phyloP scores from a whole-genome alignment of 73 alveolate species.

The Paramecium sonneborni region DNA sequence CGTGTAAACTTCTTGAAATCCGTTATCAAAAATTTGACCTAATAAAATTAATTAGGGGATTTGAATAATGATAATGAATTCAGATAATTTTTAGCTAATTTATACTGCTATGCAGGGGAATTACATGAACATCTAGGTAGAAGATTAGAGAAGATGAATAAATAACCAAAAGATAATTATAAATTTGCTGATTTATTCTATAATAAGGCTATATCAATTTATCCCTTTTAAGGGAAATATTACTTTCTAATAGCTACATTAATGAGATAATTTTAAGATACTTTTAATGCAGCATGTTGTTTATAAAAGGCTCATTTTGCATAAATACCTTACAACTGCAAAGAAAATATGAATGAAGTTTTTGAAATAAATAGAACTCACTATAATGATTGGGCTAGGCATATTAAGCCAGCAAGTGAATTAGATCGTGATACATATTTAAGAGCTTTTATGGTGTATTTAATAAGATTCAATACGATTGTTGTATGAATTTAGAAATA shows the following conservation, averaged over 20 bases:
- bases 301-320: background rate
- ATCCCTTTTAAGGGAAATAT: conserved; percentile 37
- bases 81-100: conserved; percentile 55
- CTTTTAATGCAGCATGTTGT: conserved; percentile 56
- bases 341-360: conserved; percentile 56
- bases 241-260: background rate
- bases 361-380: conserved; percentile 54
- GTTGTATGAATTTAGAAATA: background rate
- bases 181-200: background rate
- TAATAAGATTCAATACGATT: conserved; percentile 39
- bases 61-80: conserved; percentile 47
- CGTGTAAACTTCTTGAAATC: background rate
- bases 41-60: background rate
- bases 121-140: conserved; percentile 46
- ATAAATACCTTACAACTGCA: conserved; percentile 20
- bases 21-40: background rate
- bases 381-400: conserved; percentile 33
- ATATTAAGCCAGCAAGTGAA: conserved; percentile 28
- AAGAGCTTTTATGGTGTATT: conserved; percentile 48
- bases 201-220: background rate
- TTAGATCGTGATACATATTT: conserved; percentile 18
- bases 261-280: conserved; percentile 43
- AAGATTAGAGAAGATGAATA: background rate
- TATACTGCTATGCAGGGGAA: conserved; percentile 62
- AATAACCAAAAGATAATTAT: background rate